Conservation (phyloP, 179 eudicot species). For the Nepenthes alata region DNA sequence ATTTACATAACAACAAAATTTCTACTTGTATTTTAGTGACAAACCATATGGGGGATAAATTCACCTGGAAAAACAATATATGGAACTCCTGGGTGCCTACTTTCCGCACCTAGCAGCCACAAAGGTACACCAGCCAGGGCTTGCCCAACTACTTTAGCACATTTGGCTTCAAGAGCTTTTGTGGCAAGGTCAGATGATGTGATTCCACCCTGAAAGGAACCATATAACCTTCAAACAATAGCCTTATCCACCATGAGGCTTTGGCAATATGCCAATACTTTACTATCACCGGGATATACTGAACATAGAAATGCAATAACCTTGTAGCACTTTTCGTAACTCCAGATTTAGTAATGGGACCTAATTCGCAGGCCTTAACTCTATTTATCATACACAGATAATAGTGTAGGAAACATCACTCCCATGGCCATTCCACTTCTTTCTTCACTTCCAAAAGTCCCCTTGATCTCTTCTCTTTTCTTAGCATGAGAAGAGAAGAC, state of each 20-base stretch:
- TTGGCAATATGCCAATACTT: not conserved
- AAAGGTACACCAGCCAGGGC: slow-evolving; percentile 93
- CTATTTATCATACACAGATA: no score
- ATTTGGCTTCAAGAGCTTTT: slow-evolving; percentile 82
- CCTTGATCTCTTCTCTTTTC: no score
- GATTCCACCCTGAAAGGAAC: slow-evolving; percentile 70
- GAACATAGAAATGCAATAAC: no score
- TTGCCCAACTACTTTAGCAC: slow-evolving; percentile 85
- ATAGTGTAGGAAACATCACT: no score
- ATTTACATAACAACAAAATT: slow-evolving; percentile 3
- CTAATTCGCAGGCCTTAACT: no score
- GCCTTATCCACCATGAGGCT: not conserved
- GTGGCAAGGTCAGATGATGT: slow-evolving; percentile 99
- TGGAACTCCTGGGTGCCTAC: slow-evolving; percentile 86
- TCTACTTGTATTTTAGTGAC: slow-evolving; percentile 6
- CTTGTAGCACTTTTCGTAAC: no score
- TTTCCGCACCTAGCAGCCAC: slow-evolving; percentile 90
- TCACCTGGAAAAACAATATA: slow-evolving; percentile 96
- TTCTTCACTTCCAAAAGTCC: no score
- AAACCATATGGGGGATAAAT: slow-evolving; percentile 4
- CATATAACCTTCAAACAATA: not conserved
- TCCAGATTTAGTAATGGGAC: no score
- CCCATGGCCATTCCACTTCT: no score
- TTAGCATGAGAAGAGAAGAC: no score
- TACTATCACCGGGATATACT: not conserved